A percentile compares a stretch with the other conserved stretches of the same genome.
Conservation (phyloP, 345 rosid species). For the Erodium maritimum region DNA sequence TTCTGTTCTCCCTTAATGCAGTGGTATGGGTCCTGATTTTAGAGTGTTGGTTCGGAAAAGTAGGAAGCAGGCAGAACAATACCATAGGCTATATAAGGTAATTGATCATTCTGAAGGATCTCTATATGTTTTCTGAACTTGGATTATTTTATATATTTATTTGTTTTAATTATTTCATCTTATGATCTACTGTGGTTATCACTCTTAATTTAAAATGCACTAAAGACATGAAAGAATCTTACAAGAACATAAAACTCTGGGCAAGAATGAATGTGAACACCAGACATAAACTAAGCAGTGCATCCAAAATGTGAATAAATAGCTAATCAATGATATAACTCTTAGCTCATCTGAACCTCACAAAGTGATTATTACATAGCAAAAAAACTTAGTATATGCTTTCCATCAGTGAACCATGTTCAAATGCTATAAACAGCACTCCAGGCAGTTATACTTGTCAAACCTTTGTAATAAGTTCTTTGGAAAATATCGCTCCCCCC, state of each 20-base stretch:
- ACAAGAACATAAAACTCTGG: not conserved
- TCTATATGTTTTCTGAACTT: not conserved
- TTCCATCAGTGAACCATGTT: not conserved
- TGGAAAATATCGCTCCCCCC: too few relatives aligned
- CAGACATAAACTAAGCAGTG: not conserved
- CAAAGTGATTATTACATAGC: not conserved
- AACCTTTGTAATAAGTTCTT: too few relatives aligned
- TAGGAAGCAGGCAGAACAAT: conserved; percentile 89
- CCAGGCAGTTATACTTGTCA: too few relatives aligned
- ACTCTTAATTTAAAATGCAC: not conserved
- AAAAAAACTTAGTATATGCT: not conserved
- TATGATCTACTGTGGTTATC: too few relatives aligned
- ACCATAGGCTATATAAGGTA: conserved; percentile 36
- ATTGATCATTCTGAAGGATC: not conserved
- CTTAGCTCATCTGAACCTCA: not conserved
- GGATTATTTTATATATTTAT: not conserved
- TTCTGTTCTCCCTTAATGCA: conserved; percentile 17
- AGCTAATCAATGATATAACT: not conserved
- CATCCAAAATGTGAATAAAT: not conserved
- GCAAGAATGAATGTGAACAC: not conserved
- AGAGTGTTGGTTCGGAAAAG: conserved; percentile 91
- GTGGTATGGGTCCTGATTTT: conserved; percentile 98
- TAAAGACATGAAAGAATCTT: not conserved
- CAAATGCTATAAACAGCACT: too few relatives aligned
- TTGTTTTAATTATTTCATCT: too few relatives aligned